phyloP scores from a whole-genome alignment of 1,284 basidiomycete species.

The Porogramme epimiltina region DNA sequence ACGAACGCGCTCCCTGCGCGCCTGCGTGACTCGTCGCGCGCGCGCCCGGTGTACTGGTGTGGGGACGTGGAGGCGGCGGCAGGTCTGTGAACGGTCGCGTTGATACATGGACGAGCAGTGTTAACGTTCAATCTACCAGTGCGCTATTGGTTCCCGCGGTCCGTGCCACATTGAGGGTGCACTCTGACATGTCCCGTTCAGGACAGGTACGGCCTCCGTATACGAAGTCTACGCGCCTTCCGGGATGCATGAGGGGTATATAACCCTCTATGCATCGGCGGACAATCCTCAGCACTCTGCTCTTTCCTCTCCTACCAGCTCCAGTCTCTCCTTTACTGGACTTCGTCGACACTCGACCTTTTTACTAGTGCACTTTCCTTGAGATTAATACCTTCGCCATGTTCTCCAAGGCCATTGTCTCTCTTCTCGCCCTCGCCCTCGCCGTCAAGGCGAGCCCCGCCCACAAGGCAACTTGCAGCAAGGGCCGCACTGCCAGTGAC shows the following conservation, averaged over 20 bases:
- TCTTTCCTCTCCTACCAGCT: neutral
- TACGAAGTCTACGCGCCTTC: too few species aligned
- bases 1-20: too few species aligned
- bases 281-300: neutral
- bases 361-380: conserved; percentile 1
- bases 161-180: too few species aligned
- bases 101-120: neutral
- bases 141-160: neutral
- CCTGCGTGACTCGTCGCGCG: conserved; percentile 3
- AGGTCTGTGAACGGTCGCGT: conserved; percentile 2
- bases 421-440: conserved; percentile 11
- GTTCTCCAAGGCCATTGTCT: conserved; percentile 9
- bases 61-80: neutral
- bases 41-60: neutral
- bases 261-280: neutral
- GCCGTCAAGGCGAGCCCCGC: conserved; percentile 11
- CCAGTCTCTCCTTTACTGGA: neutral
- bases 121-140: neutral
- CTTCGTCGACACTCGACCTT: neutral
- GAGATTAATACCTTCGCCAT: conserved; percentile 1
- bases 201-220: too few species aligned
- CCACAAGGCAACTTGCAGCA: conserved; percentile 19
- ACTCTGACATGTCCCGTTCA: too few species aligned
- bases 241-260: neutral
- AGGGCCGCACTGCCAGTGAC: conserved; percentile 25